These are phyloP conservation scores for Astrothelium subdiscretum DNA, from an alignment of 495 filamentous ascomycete genomes.

Conservation along the genomic window DNA sequence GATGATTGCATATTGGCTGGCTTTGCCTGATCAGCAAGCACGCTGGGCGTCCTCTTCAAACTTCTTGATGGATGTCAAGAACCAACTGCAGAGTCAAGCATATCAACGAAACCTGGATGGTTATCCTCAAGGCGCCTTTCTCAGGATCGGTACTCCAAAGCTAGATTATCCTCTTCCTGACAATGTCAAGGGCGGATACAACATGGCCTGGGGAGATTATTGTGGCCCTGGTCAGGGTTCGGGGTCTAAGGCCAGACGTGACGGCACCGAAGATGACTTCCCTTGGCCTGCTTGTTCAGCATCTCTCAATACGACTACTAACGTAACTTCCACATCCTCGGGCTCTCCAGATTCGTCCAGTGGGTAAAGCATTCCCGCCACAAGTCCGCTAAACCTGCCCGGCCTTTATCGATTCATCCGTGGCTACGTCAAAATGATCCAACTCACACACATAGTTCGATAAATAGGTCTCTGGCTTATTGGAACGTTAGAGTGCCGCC, in stretches of 20 bases:
- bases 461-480: too few relatives aligned
- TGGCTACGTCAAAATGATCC: too few relatives aligned
- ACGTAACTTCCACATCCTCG: too few relatives aligned
- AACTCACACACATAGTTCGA: too few relatives aligned
- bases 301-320: too few relatives aligned
- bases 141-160: background rate
- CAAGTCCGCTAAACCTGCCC: too few relatives aligned
- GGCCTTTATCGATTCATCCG: too few relatives aligned
- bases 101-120: background rate
- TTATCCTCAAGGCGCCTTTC: background rate
- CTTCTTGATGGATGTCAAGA: background rate
- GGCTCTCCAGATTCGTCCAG: too few relatives aligned
- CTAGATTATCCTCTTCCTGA: background rate
- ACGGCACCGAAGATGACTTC: background rate
- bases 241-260: background rate
- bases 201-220: background rate
- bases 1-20: background rate
- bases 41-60: background rate
- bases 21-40: background rate
- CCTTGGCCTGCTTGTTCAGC: background rate
- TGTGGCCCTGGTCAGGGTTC: background rate
- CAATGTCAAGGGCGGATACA: background rate
- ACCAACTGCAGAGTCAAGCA: background rate
- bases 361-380: too few relatives aligned
- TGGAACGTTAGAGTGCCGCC: too few relatives aligned